A percentile compares a stretch with the other conserved stretches of the same genome.
phyloP scores from a whole-genome alignment of 352 stramenopile genomes.

The Pythium dissotocum region DNA sequence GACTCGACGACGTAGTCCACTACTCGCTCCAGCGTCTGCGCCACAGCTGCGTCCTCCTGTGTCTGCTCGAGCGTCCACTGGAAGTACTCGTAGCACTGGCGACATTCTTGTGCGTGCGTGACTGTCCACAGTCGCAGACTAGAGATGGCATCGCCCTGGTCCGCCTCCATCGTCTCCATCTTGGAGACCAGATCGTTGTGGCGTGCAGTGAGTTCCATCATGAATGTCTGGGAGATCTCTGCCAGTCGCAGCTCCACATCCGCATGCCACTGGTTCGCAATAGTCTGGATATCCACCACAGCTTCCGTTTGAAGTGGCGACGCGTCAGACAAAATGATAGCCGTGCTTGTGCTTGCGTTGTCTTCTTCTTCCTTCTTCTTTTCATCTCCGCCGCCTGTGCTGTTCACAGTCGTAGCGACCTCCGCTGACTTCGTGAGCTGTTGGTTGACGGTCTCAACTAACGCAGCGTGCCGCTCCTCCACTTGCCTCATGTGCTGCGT shows the following conservation, averaged over 20 bases:
- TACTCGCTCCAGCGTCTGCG: constrained; percentile 22
- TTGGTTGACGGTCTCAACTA: not conserved
- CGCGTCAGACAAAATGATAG: not conserved
- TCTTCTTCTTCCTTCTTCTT: not conserved
- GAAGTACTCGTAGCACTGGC: constrained; percentile 56
- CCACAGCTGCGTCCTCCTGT: constrained; percentile 24
- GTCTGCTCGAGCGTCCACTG: constrained; percentile 41
- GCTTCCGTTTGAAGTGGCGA: not conserved
- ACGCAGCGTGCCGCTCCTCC: not conserved
- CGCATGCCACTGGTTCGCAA: constrained; percentile 1
- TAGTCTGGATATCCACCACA: not conserved
- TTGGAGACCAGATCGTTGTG: constrained; percentile 22
- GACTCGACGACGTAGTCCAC: constrained; percentile 17
- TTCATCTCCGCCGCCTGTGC: not conserved
- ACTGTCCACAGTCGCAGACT: constrained; percentile 43
- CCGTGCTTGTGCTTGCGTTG: not conserved
- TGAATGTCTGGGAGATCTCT: constrained; percentile 8
- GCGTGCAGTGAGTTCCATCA: constrained; percentile 20
- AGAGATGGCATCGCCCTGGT: constrained; percentile 22
- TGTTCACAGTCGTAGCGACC: not conserved
- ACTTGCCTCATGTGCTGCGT: not conserved
- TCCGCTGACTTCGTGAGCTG: not conserved
- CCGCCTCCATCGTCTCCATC: constrained; percentile 20
- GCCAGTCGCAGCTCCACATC: not conserved
- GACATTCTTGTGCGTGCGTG: constrained; percentile 49